Percentiles rank a stretch among this genome's conserved stretches.
phyloP scores from a whole-genome alignment of 2,329 filamentous ascomycete species.

The Hymenoscyphus fraxineus region DNA sequence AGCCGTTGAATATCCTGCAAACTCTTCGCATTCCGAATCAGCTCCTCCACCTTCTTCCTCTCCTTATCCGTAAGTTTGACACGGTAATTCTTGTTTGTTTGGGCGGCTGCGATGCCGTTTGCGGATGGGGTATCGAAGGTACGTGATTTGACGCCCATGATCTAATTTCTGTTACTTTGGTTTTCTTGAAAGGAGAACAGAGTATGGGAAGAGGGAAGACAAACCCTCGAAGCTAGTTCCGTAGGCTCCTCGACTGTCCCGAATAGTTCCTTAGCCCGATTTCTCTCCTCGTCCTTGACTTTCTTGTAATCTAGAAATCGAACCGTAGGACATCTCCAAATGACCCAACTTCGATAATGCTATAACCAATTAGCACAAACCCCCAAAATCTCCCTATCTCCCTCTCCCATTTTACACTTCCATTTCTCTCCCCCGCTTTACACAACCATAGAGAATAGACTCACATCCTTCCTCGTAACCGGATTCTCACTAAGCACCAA shows the following conservation, averaged over 20 bases:
- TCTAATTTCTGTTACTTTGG: conserved; percentile 43
- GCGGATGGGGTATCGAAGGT: conserved; percentile 59
- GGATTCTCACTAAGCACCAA: conserved; percentile 83
- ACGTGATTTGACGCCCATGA: conserved; percentile 79
- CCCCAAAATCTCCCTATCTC: neutral
- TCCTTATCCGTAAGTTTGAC: conserved; percentile 87
- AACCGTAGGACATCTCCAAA: conserved; percentile 80
- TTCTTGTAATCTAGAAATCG: conserved; percentile 91
- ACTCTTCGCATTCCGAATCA: conserved; percentile 85
- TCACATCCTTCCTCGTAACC: conserved; percentile 85
- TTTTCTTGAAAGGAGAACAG: neutral
- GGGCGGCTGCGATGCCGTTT: conserved; percentile 42
- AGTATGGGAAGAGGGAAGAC: conserved; percentile 9
- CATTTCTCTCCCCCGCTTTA: neutral
- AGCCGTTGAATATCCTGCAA: conserved; percentile 84
- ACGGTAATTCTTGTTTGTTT: conserved; percentile 63
- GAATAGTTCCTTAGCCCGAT: conserved; percentile 74
- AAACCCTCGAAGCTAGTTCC: conserved; percentile 68
- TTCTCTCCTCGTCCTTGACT: conserved; percentile 81
- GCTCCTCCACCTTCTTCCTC: conserved; percentile 76
- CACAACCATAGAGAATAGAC: conserved; percentile 31
- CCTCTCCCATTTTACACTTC: neutral
- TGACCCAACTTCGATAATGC: conserved; percentile 89
- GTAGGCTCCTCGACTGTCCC: conserved; percentile 76
- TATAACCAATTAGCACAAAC: conserved; percentile 38